Base-by-base conservation (phyloP, 2,329 filamentous ascomycete genomes). In the Emergomyces orientalis region DNA sequence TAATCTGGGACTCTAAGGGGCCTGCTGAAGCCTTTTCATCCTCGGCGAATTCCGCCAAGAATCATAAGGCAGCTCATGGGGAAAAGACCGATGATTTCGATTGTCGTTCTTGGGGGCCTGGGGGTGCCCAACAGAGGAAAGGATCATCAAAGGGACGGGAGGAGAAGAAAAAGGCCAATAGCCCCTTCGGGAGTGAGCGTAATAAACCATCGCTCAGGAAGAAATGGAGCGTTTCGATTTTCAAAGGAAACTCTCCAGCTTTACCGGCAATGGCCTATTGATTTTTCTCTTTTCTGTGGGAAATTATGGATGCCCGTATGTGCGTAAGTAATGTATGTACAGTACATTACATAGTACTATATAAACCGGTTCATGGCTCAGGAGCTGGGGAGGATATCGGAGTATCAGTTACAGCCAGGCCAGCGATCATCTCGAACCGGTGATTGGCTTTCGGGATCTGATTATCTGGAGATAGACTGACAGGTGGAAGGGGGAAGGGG, bases 171-270 rank as follows among this genome's bases (percentile, higher is more conserved):
- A 49, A 25, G 47, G 51, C 57, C 47, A 55, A 7, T 22, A 25
- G 47, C 30, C 32, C 30, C 17, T 55, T 27, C 4, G 25, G 49
- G 30, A 60, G 47, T 14, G 30, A 51, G 32, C 62, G 51, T 3
- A 66, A 64, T 4, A 66, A 64, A 43, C 64, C 58, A 25, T 47
- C 60, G n/a, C 37, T 64, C 6, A 60, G 60, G 11, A 65, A 64
- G 41, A 63, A 59, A 27, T 64, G 63, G 49, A 66, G 66, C 52
- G 62, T 66, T 32, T 63, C 64, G 2, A 43, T 67, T 14, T 67
- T 67, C 39, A 67, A 63, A 22, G 37, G 60, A 1, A 30, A 9
- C 22, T 55, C 59, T 17, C 59, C 59, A 32, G 41, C 9, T 30
- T 2, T 45, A 47, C 22, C 41, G 13, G 14, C 14, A 39, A 45